Conservation (phyloP, 78 protist genomes). For the Paulinella micropora region DNA sequence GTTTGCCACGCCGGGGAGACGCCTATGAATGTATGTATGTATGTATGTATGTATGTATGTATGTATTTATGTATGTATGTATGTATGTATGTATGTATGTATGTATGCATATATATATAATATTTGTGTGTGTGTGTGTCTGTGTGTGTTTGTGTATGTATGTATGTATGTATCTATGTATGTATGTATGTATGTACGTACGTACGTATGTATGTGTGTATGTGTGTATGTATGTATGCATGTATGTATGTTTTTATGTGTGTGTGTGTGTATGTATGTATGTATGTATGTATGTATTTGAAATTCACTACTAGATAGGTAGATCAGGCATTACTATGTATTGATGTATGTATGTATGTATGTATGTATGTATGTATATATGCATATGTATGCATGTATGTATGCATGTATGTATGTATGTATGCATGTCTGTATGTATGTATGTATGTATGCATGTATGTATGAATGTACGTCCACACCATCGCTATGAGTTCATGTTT, state of each 20-base stretch:
- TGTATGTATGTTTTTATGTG: neutral
- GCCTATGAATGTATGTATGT: too few relatives aligned
- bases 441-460: neutral
- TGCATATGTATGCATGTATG: neutral
- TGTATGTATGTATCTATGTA: neutral
- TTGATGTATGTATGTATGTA: neutral
- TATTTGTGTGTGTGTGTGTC: neutral
- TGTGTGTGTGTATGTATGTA: neutral
- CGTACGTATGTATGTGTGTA: neutral
- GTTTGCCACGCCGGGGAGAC: too few relatives aligned
- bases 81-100: neutral
- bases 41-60: neutral
- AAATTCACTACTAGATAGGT: neutral
- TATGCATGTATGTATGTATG: neutral
- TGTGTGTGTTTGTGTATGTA: neutral
- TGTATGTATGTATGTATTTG: neutral
- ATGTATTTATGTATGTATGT: neutral
- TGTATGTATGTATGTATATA: neutral
- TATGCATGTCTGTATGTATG: neutral
- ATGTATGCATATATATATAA: neutral
- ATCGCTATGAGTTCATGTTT: neutral
- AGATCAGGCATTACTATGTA: neutral
- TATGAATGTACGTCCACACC: neutral
- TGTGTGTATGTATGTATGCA: neutral
- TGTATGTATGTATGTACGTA: neutral